Conservation (phyloP, 805 yeast species). For the Spathaspora gorwiae region DNA sequence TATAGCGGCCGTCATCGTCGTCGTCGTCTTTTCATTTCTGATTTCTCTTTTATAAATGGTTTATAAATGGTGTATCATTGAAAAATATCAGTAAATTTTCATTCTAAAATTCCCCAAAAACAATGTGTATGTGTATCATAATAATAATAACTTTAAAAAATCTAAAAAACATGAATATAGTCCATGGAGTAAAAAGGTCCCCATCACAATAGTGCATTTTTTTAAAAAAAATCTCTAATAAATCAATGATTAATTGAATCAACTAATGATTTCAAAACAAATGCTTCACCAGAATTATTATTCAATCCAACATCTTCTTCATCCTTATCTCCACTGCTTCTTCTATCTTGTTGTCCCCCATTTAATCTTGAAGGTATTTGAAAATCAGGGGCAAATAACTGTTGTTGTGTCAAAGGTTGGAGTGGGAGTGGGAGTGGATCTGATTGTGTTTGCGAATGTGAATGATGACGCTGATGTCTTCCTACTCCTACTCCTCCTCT, state of each 20-base stretch:
- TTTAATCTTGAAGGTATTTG: not conserved
- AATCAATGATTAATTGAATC: slow-evolving; percentile 34
- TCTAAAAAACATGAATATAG: too few relatives aligned
- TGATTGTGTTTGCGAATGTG: slow-evolving; percentile 3
- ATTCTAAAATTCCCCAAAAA: too few relatives aligned
- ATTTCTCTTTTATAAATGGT: too few relatives aligned
- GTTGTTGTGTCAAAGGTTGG: not conserved
- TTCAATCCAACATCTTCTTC: slow-evolving; percentile 1
- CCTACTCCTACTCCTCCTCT: not conserved
- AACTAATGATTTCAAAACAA: slow-evolving; percentile 37
- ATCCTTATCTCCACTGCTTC: not conserved
- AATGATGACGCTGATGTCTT: not conserved
- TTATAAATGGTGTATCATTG: too few relatives aligned
- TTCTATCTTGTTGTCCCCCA: not conserved
- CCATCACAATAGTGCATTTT: too few relatives aligned
- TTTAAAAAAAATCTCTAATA: not conserved
- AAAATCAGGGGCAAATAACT: slow-evolving; percentile 3
- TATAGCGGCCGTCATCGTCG: too few relatives aligned
- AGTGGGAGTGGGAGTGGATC: not conserved
- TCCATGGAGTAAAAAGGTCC: too few relatives aligned
- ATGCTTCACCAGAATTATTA: slow-evolving; percentile 13
- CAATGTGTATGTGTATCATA: too few relatives aligned
- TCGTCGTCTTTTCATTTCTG: too few relatives aligned
- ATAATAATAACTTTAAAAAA: too few relatives aligned
- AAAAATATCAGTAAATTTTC: too few relatives aligned